phyloP scores from a whole-genome alignment of 164 flowering plant genomes.

The Stephania japonica region DNA sequence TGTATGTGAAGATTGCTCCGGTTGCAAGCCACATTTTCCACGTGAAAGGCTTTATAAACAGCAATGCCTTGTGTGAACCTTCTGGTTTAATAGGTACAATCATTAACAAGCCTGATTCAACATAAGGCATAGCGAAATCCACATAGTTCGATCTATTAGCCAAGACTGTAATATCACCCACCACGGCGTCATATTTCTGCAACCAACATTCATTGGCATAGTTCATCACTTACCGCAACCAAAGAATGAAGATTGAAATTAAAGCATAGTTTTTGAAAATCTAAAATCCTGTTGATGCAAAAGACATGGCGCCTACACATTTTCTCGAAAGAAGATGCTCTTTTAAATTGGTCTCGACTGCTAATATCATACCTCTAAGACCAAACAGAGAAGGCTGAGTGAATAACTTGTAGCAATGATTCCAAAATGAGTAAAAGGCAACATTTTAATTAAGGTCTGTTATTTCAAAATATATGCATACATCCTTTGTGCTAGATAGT shows the following conservation, averaged over 20 bases:
- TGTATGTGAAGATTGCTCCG: constrained; percentile 27
- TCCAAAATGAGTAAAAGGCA: too few relatives aligned
- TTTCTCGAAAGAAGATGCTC: too few relatives aligned
- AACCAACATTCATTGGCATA: background rate
- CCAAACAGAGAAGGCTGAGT: too few relatives aligned
- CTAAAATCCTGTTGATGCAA: background rate
- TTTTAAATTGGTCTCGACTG: too few relatives aligned
- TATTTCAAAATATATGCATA: too few relatives aligned
- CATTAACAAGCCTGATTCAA: constrained; percentile 41
- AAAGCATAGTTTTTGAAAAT: too few relatives aligned
- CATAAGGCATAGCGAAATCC: constrained; percentile 48
- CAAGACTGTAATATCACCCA: constrained; percentile 49
- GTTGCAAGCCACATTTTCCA: constrained; percentile 43
- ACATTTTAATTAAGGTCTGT: too few relatives aligned
- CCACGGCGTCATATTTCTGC: constrained; percentile 28
- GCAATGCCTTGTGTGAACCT: constrained; percentile 16
- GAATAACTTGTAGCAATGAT: too few relatives aligned
- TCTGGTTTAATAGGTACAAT: constrained; percentile 29
- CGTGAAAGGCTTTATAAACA: constrained; percentile 51
- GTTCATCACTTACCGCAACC: background rate
- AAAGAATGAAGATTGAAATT: background rate
- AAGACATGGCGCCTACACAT: too few relatives aligned
- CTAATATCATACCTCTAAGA: too few relatives aligned
- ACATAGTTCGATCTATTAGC: constrained; percentile 31
- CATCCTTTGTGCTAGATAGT: too few relatives aligned